These are phyloP conservation scores for Centaurea solstitialis DNA, from an alignment of 129 eudicot genomes.

Conservation along the genomic window DNA sequence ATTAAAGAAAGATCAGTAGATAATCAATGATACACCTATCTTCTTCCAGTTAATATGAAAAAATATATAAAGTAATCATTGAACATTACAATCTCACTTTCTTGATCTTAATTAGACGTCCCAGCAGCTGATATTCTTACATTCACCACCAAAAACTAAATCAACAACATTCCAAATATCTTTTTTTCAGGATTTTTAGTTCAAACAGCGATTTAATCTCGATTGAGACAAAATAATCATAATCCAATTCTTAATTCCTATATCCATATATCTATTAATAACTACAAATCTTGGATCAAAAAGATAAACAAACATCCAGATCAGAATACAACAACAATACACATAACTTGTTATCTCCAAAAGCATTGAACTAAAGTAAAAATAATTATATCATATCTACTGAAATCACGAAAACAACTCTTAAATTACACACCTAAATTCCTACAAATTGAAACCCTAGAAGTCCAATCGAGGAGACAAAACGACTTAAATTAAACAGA, in stretches of 20 bases:
- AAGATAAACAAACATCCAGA: slow-evolving; percentile 19
- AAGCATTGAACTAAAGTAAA: slow-evolving; percentile 16
- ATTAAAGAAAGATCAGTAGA: not conserved
- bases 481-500: not conserved
- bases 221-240: not conserved
- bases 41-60: not conserved
- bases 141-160: not conserved
- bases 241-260: slow-evolving; percentile 7
- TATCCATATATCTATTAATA: slow-evolving; percentile 5
- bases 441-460: slow-evolving; percentile 42
- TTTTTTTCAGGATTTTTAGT: not conserved
- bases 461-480: slow-evolving; percentile 20
- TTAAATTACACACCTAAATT: slow-evolving; percentile 4
- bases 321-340: slow-evolving; percentile 14
- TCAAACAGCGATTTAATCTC: slow-evolving; percentile 19
- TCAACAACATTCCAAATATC: not conserved
- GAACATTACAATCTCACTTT: not conserved
- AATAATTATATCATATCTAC: not conserved
- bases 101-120: slow-evolving; percentile 20
- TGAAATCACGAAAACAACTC: not conserved
- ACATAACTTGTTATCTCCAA: slow-evolving; percentile 21
- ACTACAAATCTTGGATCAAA: slow-evolving; percentile 14
- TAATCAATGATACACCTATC: too few relatives aligned
- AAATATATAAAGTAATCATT: not conserved
- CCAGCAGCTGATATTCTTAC: slow-evolving; percentile 18